Evolutionary conservation across 345 rosid genomes (phyloP), one percentile per base, ranked within the genome.

Genomic region (Eutrema heterophyllum): DNA sequence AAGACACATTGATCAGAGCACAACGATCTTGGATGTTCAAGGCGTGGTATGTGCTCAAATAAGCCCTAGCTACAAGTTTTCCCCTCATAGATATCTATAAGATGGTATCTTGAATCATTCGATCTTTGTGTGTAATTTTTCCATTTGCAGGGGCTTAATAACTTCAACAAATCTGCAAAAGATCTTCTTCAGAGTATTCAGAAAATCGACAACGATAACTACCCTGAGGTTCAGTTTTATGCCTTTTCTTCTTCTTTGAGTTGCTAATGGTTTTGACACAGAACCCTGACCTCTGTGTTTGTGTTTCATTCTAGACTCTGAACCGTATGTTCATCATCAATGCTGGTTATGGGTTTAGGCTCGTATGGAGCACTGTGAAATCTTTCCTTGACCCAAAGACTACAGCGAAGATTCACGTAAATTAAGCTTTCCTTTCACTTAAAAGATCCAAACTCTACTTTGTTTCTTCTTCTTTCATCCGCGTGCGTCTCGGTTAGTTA

Each of bases 281-380:
- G 35, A 62, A 52, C 14, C 27, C 30, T 75, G 45, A 59, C 45
- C 9, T 4, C 39, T 30, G 15, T 54, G 21, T 59, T 24, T 21
- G 15, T 35, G 35, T 3, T 69, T 60, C 21, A 58, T 45, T 76
- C 79, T 84, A 94, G 98, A 91, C 98, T 15, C 92, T 94, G 55
- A 84, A 84, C 80, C 97, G 93, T 82, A 94, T 94, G 98, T 91
- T 86, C 81, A 94, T 94, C 79, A 87, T 94, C 84, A 94, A 94
- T 70, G 89, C 98, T 78, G 98, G 98, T 64, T 80, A 86, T 76
- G 98, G 97, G 60, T 94, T 94, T 80, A 91, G 96, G 81, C 73
- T 88, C 32, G 48, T 91, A 76, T 94, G 98, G 98, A 91, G 76
- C 77, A 85, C 95, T 9, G 84, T 93, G 4, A 93, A 91, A 79